A percentile compares a stretch with the other conserved stretches of the same genome.
These are phyloP conservation scores for Phytophthora pinifolia DNA, from an alignment of 352 stramenopile genomes.

Conservation along the genomic window DNA sequence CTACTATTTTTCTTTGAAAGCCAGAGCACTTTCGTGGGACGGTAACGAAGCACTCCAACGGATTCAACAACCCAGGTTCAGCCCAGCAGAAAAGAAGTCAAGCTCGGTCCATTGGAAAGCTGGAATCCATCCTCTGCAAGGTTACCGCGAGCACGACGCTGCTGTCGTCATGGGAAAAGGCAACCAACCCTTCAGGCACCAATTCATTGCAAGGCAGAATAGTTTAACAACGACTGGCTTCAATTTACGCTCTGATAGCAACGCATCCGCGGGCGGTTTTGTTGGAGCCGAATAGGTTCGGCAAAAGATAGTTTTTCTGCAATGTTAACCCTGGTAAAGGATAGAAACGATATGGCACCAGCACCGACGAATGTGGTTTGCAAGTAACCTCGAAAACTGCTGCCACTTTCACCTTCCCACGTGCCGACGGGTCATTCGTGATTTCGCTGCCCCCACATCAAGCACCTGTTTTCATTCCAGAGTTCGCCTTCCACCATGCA, in stretches of 20 bases:
- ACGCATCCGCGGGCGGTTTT: slow-evolving; percentile 11
- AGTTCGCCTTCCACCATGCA: slow-evolving; percentile 10
- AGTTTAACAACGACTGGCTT: slow-evolving; percentile 4
- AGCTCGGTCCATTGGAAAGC: too few species aligned
- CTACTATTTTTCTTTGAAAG: too few species aligned
- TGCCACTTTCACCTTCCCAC: slow-evolving; percentile 12
- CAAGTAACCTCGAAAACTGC: slow-evolving; percentile 2
- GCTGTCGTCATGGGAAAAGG: slow-evolving; percentile 4
- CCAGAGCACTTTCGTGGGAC: too few species aligned
- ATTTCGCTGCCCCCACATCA: slow-evolving; percentile 14
- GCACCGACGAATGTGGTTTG: neutral
- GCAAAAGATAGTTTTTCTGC: slow-evolving; percentile 22
- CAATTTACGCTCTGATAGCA: slow-evolving; percentile 4
- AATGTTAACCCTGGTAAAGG: neutral
- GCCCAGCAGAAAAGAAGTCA: too few species aligned
- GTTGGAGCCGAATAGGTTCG: slow-evolving; percentile 17
- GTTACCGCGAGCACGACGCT: neutral
- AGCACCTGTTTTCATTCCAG: neutral
- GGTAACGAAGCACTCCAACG: too few species aligned
- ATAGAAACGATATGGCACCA: neutral
- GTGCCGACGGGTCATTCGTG: slow-evolving; percentile 8
- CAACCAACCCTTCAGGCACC: neutral
- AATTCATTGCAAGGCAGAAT: neutral
- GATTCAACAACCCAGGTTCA: too few species aligned
- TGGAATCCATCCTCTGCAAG: neutral